Percentiles rank a stretch among this genome's conserved stretches.
These are phyloP conservation scores for Raffaelea arxii DNA, from an alignment of 2,329 filamentous ascomycete species.

Conservation along the genomic window DNA sequence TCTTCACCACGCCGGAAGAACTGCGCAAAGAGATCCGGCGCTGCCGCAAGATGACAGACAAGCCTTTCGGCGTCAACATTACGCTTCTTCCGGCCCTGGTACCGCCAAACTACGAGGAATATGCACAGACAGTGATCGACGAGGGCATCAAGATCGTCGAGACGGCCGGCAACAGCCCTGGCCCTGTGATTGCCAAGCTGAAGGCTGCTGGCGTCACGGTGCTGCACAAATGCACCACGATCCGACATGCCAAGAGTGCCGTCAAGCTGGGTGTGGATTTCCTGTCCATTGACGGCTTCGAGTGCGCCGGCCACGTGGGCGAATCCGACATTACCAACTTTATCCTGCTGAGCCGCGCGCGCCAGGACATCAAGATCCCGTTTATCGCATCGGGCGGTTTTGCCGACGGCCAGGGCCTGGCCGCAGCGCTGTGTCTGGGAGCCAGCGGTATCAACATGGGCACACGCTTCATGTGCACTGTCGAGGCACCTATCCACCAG, in stretches of 20 bases:
- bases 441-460: constrained; percentile 98
- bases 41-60: constrained; percentile 68
- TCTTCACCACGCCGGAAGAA: constrained; percentile 84
- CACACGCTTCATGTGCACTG: constrained; percentile 92
- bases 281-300: constrained; percentile 92
- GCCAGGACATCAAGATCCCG: constrained; percentile 74
- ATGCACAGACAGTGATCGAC: constrained; percentile 86
- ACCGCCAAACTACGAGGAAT: constrained; percentile 85
- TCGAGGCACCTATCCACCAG: constrained; percentile 82
- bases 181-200: constrained; percentile 78
- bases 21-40: constrained; percentile 87
- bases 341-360: constrained; percentile 73
- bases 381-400: constrained; percentile 97
- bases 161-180: constrained; percentile 50
- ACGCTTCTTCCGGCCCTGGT: constrained; percentile 85
- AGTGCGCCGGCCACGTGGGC: constrained; percentile 86
- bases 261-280: constrained; percentile 95
- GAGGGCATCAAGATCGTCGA: constrained; percentile 82
- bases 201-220: constrained; percentile 72
- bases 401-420: constrained; percentile 85
- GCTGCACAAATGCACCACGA: constrained; percentile 96
- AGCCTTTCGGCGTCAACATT: constrained; percentile 88
- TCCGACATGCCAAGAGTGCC: constrained; percentile 83
- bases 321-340: constrained; percentile 86
- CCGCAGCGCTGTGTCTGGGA: constrained; percentile 79